Percentiles rank a stretch among this genome's conserved stretches.
phyloP scores from a whole-genome alignment of 139 green algal genomes.

The Tetradesmus obliquus region DNA sequence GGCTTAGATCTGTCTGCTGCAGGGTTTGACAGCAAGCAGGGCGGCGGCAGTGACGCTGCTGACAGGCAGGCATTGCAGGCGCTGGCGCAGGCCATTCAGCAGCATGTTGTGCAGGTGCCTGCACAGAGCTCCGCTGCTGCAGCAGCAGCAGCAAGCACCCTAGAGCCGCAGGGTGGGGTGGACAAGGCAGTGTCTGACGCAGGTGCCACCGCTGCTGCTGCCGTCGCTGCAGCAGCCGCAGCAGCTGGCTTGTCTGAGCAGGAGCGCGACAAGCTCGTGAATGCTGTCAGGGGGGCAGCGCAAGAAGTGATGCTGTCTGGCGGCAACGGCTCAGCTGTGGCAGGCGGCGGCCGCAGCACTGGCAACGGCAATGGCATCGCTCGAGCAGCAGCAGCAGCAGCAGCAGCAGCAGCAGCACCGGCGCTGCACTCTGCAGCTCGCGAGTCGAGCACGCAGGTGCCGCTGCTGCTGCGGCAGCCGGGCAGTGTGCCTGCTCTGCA shows the following conservation, averaged over 20 bases:
- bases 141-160: neutral
- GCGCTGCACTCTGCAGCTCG: neutral
- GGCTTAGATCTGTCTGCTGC: neutral
- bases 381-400: neutral
- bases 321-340: neutral
- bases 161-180: neutral
- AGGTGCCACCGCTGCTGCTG: neutral
- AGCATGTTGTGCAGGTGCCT: neutral
- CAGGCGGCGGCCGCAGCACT: neutral
- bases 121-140: neutral
- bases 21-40: neutral
- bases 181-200: neutral
- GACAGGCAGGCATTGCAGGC: neutral
- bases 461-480: neutral
- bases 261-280: neutral
- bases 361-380: neutral
- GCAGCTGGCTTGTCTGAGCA: neutral
- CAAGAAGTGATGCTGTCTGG: neutral
- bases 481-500: neutral
- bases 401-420: neutral
- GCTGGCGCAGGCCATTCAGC: neutral
- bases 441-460: neutral
- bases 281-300: neutral
- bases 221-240: neutral
- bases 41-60: neutral